Percentiles rank a stretch among this genome's conserved stretches.
These are phyloP conservation scores for Corchorus olitorius DNA, from an alignment of 345 rosid species.

Conservation along the genomic window DNA sequence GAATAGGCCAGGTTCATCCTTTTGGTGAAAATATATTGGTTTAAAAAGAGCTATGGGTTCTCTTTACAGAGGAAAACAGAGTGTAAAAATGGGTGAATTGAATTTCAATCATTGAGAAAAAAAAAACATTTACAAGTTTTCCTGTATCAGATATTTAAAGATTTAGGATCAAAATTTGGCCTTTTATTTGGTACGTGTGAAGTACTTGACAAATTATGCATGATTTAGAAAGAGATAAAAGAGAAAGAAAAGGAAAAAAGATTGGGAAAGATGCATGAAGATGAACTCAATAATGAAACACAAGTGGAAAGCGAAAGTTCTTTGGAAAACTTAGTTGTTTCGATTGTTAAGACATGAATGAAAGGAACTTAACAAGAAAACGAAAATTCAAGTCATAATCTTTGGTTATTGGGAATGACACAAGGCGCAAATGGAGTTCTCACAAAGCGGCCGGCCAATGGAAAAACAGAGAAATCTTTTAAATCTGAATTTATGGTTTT, in stretches of 20 bases:
- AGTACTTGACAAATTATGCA: neutral
- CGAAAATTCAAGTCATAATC: neutral
- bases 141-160: neutral
- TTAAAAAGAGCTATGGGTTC: neutral
- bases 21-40: neutral
- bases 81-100: constrained; percentile 14
- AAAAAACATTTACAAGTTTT: neutral
- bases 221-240: neutral
- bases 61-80: constrained; percentile 39
- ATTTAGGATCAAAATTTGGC: constrained; percentile 1
- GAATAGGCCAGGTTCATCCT: constrained; percentile 40
- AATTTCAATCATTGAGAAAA: constrained; percentile 13
- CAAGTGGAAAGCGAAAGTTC: constrained; percentile 4
- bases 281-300: neutral
- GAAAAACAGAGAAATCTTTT: neutral
- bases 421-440: constrained; percentile 1
- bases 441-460: constrained; percentile 13
- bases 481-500: constrained; percentile 10
- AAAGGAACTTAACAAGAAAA: neutral
- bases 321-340: neutral
- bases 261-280: neutral
- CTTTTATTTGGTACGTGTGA: neutral
- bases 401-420: neutral
- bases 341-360: neutral
- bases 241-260: neutral